Percentiles rank a stretch among this genome's conserved stretches.
phyloP scores from a whole-genome alignment of 148 eudicot genomes.

The Silene conica region DNA sequence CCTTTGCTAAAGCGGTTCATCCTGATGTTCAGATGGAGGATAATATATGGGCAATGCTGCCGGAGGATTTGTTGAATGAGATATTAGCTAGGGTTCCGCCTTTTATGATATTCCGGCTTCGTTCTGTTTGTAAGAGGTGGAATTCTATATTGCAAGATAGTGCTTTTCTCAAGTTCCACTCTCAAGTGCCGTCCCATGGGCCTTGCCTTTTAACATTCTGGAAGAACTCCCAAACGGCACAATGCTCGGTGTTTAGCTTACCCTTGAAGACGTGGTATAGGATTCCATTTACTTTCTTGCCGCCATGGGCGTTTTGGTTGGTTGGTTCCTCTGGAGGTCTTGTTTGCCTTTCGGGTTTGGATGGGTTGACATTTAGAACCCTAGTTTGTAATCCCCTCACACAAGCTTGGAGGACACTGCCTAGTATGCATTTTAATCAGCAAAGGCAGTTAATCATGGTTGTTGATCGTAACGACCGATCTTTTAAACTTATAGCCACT shows the following conservation, averaged over 20 bases:
- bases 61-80: conserved; percentile 89
- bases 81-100: conserved; percentile 95
- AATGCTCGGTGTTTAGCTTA: conserved; percentile 88
- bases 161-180: conserved; percentile 81
- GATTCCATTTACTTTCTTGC: conserved; percentile 80
- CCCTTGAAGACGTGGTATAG: conserved; percentile 92
- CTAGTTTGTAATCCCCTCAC: conserved; percentile 88
- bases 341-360: conserved; percentile 86
- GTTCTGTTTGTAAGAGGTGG: conserved; percentile 96
- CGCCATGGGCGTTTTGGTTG: conserved; percentile 89
- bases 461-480: conserved; percentile 65
- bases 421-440: conserved; percentile 81
- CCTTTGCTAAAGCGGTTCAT: conserved; percentile 49
- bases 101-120: conserved; percentile 85
- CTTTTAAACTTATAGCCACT: conserved; percentile 86
- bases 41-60: conserved; percentile 95
- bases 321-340: conserved; percentile 97
- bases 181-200: conserved; percentile 94
- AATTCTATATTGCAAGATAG: conserved; percentile 79
- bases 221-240: conserved; percentile 81
- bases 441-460: conserved; percentile 92
- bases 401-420: conserved; percentile 84
- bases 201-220: conserved; percentile 93
- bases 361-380: conserved; percentile 62
- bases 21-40: conserved; percentile 95